Percentiles rank a stretch among this genome's conserved stretches.
phyloP scores from a whole-genome alignment of 73 alveolate species.

The Paramecium sonneborni region DNA sequence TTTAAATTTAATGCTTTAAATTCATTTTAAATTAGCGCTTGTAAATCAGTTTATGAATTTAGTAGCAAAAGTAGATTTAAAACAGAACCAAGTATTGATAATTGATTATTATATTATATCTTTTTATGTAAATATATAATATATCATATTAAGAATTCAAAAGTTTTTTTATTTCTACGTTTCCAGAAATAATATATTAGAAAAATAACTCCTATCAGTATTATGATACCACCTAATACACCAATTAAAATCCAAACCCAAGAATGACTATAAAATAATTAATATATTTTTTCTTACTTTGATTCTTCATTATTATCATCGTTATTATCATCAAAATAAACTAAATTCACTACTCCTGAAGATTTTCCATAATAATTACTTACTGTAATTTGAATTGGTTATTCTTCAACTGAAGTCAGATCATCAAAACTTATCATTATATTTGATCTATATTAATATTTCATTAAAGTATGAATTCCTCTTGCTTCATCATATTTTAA shows the following conservation, averaged over 20 bases:
- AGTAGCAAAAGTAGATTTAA: not conserved
- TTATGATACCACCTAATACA: not conserved
- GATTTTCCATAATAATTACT: slow-evolving; percentile 3
- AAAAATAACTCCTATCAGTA: not conserved
- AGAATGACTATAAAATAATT: not conserved
- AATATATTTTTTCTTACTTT: not conserved
- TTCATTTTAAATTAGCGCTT: not conserved
- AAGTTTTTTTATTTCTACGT: not conserved
- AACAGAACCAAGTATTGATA: not conserved
- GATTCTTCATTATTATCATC: not conserved
- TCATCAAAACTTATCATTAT: not conserved
- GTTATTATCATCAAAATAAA: not conserved
- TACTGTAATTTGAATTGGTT: not conserved
- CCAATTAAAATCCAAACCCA: slow-evolving; percentile 12
- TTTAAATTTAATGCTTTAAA: not conserved
- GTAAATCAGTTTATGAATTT: not conserved
- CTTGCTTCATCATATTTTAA: not conserved
- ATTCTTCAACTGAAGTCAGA: not conserved
- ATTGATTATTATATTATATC: not conserved
- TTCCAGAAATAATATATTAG: not conserved
- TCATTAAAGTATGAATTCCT: not conserved
- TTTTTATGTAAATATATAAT: not conserved
- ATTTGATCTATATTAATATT: not conserved
- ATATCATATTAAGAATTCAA: not conserved
- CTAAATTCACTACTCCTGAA: not conserved